These are phyloP conservation scores for Phytopythium aichiense DNA, from an alignment of 352 stramenopile genomes.

Conservation along the genomic window DNA sequence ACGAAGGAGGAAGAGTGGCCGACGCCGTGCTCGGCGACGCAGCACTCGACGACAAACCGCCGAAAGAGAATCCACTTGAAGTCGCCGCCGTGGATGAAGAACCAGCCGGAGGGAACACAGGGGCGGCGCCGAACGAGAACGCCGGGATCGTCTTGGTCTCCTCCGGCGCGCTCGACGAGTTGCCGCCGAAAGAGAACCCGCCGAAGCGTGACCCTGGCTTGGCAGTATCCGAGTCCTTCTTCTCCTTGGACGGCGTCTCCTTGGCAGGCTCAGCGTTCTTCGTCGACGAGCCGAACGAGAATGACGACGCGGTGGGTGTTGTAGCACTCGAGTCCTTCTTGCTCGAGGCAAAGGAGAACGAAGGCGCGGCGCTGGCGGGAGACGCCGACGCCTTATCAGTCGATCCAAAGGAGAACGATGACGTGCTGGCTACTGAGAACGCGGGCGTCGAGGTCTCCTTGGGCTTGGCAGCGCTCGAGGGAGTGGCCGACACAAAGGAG, in stretches of 20 bases:
- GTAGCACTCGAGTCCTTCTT: conserved; percentile 1
- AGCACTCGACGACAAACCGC: conserved; percentile 17
- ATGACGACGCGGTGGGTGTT: not conserved
- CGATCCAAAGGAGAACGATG: conserved; percentile 11
- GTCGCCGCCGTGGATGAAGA: conserved; percentile 9
- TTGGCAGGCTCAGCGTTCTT: conserved; percentile 3
- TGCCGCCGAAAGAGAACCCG: conserved; percentile 40
- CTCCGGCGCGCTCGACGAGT: conserved; percentile 10
- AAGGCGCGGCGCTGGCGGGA: not conserved
- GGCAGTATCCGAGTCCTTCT: conserved; percentile 12
- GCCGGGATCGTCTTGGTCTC: conserved; percentile 29
- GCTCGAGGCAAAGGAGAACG: conserved; percentile 7
- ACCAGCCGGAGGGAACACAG: conserved; percentile 14
- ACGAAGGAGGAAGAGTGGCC: conserved; percentile 11
- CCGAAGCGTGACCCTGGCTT: conserved; percentile 26
- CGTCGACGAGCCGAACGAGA: conserved; percentile 7
- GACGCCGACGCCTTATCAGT: not conserved
- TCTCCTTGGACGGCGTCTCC: not conserved
- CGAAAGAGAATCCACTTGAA: conserved; percentile 44
- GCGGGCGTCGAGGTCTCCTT: conserved; percentile 5
- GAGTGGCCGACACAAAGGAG: conserved; percentile 14
- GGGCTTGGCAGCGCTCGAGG: conserved; percentile 1
- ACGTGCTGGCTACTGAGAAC: not conserved
- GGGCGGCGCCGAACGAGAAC: conserved; percentile 40
- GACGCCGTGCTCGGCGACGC: conserved; percentile 8